Conservation (phyloP, 345 rosid genomes). For the Syzygium aromaticum region DNA sequence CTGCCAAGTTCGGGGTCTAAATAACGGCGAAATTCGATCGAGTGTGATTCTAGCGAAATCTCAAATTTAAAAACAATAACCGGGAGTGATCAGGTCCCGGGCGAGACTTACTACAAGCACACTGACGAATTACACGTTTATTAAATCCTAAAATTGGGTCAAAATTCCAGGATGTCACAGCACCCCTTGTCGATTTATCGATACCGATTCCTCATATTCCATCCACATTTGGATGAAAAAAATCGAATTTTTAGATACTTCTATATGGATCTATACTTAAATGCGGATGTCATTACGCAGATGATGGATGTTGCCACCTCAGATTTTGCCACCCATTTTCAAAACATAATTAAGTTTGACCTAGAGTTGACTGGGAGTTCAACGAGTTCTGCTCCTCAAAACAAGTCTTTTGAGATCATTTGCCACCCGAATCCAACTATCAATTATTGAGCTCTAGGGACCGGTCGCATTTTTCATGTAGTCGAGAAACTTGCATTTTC, state of each 20-base stretch:
- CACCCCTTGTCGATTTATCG: background rate
- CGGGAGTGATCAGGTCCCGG: too few species aligned
- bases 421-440: rapidly evolving
- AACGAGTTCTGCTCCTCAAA: background rate
- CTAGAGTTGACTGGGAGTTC: background rate
- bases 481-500: background rate
- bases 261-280: background rate
- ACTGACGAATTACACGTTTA: too few species aligned
- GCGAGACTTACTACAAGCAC: too few species aligned
- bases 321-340: background rate
- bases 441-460: background rate
- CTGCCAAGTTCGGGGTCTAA: too few species aligned
- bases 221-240: background rate
- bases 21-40: too few species aligned
- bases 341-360: background rate
- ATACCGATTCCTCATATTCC: background rate
- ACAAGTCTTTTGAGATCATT: background rate
- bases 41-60: too few species aligned
- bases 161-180: too few species aligned
- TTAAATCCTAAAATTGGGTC: too few species aligned
- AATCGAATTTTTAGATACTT: background rate
- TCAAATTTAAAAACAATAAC: too few species aligned
- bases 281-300: background rate
- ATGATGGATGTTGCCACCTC: background rate
- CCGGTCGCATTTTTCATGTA: background rate